Base-by-base conservation (phyloP, 306 rosid genomes). In the Gastrolobium bilobum region DNA sequence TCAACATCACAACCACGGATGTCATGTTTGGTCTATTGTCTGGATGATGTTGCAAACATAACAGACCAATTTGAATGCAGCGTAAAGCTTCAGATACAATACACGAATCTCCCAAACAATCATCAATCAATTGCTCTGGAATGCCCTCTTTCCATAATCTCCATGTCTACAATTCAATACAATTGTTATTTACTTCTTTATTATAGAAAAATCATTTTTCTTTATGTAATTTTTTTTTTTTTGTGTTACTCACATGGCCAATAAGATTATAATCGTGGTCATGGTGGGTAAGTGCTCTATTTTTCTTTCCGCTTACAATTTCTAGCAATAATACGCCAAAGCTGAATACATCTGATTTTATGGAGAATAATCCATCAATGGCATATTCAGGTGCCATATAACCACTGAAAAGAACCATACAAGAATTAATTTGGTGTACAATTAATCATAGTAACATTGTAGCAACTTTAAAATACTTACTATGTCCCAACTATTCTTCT, bases 11-110 rank as follows among this genome's bases (percentile, higher is more conserved):
- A 56, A 87, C 89, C 11, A 83, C 84, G 57, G 80, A 71, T 0
- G 88, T 31, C 88, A 87, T 73, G 33, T 42, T 42, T 40, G 89
- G 88, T 57, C 93, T 58, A 11, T 87, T 88, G 10, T 85, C 54
- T 0, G 84, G 85, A 51, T 54, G 79, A 9, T 76, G 83, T 44
- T 88, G 90, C 38, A 88, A 10, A 67, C 92, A 88, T 30, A 88
- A 70, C 56, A 88, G 83, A 53, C 90, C 86, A 1, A 86, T 73
- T 9, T 89, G 88, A 15, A 84, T 75, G 79, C 87, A 78, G 14
- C 89, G 15, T 4, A 79, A 2, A 15, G 73, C 85, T 63, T 86
- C 64, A 8, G 26, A 7, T 29, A 9, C 10, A 53, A 31, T 30
- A 2, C 8, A 63, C 1, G 73, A 20, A 0, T 54, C 68, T 4